phyloP scores from a whole-genome alignment of 768 basidiomycete genomes.

The Lactarius hatsudake region DNA sequence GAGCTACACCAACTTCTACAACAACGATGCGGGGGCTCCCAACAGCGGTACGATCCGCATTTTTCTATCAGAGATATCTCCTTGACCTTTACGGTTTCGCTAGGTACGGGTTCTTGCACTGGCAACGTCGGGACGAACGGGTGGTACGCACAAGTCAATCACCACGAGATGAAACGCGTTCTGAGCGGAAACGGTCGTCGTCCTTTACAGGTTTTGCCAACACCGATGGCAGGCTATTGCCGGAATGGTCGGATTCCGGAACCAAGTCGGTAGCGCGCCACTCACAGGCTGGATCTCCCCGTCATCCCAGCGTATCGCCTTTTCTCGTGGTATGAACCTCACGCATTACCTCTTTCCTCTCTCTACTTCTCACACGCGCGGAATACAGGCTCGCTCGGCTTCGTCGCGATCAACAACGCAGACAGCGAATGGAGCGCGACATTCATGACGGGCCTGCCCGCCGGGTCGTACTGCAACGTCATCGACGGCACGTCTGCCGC shows the following conservation, averaged over 20 bases:
- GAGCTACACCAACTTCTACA: constrained; percentile 48
- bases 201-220: constrained; percentile 49
- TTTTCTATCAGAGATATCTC: neutral
- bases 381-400: constrained; percentile 49
- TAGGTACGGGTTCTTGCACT: constrained; percentile 50
- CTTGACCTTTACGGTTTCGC: neutral
- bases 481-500: constrained; percentile 44
- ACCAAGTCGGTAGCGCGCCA: constrained; percentile 50
- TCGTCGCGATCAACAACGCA: constrained; percentile 66
- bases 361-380: neutral
- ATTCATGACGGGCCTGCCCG: constrained; percentile 56
- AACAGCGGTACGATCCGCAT: constrained; percentile 44
- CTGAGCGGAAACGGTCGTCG: too few species aligned
- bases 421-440: constrained; percentile 53
- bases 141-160: constrained; percentile 35
- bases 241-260: constrained; percentile 62
- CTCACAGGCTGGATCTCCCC: constrained; percentile 60
- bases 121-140: constrained; percentile 51
- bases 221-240: constrained; percentile 56
- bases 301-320: constrained; percentile 59
- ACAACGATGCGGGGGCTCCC: constrained; percentile 55
- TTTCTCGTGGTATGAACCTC: constrained; percentile 51
- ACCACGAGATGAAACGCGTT: too few species aligned
- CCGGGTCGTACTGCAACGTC: constrained; percentile 64
- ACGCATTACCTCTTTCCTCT: too few species aligned